Evolutionary conservation across 495 filamentous ascomycete genomes (phyloP).

Genomic region (Sordaria brevicollis): DNA sequence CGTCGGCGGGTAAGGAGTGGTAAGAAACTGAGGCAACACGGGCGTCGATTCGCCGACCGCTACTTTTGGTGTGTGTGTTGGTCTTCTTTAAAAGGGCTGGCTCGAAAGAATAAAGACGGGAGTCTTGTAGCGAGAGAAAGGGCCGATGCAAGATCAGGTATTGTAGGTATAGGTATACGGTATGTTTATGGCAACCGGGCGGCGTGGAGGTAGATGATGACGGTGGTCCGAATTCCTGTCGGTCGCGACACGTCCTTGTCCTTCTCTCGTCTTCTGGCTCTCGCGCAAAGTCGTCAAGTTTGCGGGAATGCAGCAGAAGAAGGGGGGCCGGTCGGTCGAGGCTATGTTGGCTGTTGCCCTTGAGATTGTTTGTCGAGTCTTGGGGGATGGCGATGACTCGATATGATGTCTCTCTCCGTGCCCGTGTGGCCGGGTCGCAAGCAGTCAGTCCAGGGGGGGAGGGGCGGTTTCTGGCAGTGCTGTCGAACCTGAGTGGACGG

Average conservation of each 20-base stretch:
- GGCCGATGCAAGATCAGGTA: not conserved
- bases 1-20: slow-evolving; percentile 21
- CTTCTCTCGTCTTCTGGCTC: not conserved
- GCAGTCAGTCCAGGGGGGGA: not conserved
- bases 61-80: slow-evolving; percentile 10
- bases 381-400: not conserved
- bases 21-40: slow-evolving; percentile 5
- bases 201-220: not conserved
- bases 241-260: not conserved
- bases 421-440: not conserved
- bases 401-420: not conserved
- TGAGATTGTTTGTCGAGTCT: not conserved
- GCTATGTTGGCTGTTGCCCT: not conserved
- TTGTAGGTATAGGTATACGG: not conserved
- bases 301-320: not conserved
- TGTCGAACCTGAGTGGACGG: not conserved
- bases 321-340: not conserved
- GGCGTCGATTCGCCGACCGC: slow-evolving; percentile 23
- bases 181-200: too few relatives aligned
- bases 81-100: not conserved
- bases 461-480: not conserved
- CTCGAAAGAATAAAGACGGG: slow-evolving; percentile 3
- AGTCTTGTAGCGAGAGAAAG: slow-evolving; percentile 1
- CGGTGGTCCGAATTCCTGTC: not conserved
- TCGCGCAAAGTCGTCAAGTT: not conserved